A percentile compares a stretch with the other conserved stretches of the same genome.
Evolutionary conservation across 495 filamentous ascomycete genomes (phyloP).

Genomic region (Tuber brumale): DNA sequence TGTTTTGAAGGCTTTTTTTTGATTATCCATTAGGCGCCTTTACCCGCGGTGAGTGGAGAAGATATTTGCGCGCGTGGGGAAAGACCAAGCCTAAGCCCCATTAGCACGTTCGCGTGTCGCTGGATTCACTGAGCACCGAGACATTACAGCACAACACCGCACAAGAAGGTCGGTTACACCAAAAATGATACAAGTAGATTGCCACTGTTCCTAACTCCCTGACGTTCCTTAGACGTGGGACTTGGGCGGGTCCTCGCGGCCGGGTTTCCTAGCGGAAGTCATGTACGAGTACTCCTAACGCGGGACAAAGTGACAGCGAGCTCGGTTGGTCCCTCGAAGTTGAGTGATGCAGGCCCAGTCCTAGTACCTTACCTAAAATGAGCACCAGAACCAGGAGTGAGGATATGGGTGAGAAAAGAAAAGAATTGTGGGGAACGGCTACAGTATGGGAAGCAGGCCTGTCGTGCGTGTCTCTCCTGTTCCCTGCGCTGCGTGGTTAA

Average conservation of each 20-base stretch:
- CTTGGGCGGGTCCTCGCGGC: background rate
- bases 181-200: background rate
- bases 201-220: background rate
- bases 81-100: background rate
- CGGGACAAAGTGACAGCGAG: background rate
- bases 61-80: background rate
- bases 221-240: background rate
- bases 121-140: background rate
- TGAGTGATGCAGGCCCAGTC: background rate
- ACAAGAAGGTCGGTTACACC: constrained; percentile 3
- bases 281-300: no score
- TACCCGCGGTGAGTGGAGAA: background rate
- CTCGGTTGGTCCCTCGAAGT: background rate
- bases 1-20: background rate
- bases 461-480: background rate
- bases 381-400: background rate
- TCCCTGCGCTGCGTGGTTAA: background rate
- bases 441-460: background rate
- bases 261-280: background rate
- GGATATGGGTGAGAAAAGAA: background rate
- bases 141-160: background rate
- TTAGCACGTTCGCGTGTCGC: background rate
- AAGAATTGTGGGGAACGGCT: constrained; percentile 2
- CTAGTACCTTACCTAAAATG: background rate
- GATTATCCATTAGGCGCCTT: background rate